Evolutionary conservation across 352 stramenopile species (phyloP).

Genomic region (Globisporangium cederbergense): DNA sequence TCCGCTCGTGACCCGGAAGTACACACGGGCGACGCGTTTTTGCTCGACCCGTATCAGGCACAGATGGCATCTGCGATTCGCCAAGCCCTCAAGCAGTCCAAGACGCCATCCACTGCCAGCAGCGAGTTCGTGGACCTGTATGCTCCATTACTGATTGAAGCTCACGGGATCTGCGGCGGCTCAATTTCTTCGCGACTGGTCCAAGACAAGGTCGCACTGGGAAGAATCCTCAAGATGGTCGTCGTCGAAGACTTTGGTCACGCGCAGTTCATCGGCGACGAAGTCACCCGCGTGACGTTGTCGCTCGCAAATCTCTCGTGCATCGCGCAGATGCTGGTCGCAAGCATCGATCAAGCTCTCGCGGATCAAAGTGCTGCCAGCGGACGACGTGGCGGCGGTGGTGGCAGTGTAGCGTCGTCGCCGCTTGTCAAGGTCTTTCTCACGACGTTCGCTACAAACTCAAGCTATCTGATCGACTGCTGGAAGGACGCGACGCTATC

Average conservation of each 20-base stretch:
- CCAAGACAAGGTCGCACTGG: slow-evolving; percentile 69
- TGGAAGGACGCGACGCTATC: slow-evolving; percentile 48
- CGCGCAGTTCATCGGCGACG: slow-evolving; percentile 54
- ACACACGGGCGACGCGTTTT: slow-evolving; percentile 35
- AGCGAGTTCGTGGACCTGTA: slow-evolving; percentile 39
- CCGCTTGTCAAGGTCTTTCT: slow-evolving; percentile 57
- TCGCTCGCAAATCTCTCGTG: slow-evolving; percentile 62
- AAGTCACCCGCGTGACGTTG: slow-evolving; percentile 47
- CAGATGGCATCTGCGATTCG: slow-evolving; percentile 79
- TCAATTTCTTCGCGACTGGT: slow-evolving; percentile 51
- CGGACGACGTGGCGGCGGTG: slow-evolving; percentile 1
- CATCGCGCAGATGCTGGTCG: slow-evolving; percentile 50
- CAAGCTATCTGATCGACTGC: slow-evolving; percentile 43
- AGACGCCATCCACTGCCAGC: slow-evolving; percentile 16
- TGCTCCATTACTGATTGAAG: slow-evolving; percentile 65
- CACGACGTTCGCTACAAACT: slow-evolving; percentile 34
- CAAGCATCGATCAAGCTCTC: slow-evolving; percentile 35
- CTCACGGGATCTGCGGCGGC: slow-evolving; percentile 53
- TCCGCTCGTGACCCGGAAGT: slow-evolving; percentile 69
- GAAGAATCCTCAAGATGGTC: slow-evolving; percentile 61
- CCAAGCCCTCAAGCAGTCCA: slow-evolving; percentile 64
- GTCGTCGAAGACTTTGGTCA: slow-evolving; percentile 60
- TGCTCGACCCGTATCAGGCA: slow-evolving; percentile 81
- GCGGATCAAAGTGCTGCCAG: slow-evolving; percentile 7
- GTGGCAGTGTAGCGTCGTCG: slow-evolving; percentile 24